Evolutionary conservation across 2,329 filamentous ascomycete species (phyloP).

Genomic region (Zasmidium angulare): DNA sequence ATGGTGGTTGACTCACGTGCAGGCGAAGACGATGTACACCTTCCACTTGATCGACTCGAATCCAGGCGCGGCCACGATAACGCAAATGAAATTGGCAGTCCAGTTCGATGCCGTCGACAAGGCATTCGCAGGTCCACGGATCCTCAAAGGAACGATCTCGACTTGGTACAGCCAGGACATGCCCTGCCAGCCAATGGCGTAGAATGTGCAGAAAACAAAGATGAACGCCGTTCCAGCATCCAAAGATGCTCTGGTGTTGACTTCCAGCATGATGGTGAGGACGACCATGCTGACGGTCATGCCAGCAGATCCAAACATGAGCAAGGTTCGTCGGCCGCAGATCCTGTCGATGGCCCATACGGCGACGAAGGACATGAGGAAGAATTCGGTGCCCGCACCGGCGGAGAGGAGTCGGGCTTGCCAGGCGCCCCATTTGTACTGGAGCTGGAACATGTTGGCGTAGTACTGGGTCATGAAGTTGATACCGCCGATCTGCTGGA

Average conservation of each 20-base stretch:
- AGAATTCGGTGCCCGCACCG: slow-evolving; percentile 46
- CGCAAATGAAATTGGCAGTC: slow-evolving; percentile 61
- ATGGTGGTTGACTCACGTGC: slow-evolving; percentile 64
- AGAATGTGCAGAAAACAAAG: slow-evolving; percentile 62
- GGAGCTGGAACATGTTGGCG: slow-evolving; percentile 5
- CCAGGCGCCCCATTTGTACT: slow-evolving; percentile 24
- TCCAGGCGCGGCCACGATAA: slow-evolving; percentile 60
- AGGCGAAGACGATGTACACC: slow-evolving; percentile 73
- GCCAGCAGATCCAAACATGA: slow-evolving; percentile 35
- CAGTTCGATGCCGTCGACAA: slow-evolving; percentile 63
- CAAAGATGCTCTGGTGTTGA: slow-evolving; percentile 39
- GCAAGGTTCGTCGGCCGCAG: slow-evolving; percentile 33
- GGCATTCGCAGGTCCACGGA: slow-evolving; percentile 63
- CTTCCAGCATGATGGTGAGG: slow-evolving; percentile 42
- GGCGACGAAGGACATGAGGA: slow-evolving; percentile 51
- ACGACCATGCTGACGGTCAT: slow-evolving; percentile 68
- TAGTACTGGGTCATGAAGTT: slow-evolving; percentile 45
- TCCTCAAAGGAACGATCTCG: slow-evolving; percentile 60
- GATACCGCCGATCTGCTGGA: slow-evolving; percentile 37
- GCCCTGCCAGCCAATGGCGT: slow-evolving; percentile 60
- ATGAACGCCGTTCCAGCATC: slow-evolving; percentile 54
- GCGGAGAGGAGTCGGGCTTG: slow-evolving; percentile 34
- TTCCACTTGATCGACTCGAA: slow-evolving; percentile 56
- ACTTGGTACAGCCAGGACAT: slow-evolving; percentile 64
- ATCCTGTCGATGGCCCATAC: slow-evolving; percentile 44